Conservation (phyloP, 345 rosid genomes). For the Psidium friedrichsthalianum region DNA sequence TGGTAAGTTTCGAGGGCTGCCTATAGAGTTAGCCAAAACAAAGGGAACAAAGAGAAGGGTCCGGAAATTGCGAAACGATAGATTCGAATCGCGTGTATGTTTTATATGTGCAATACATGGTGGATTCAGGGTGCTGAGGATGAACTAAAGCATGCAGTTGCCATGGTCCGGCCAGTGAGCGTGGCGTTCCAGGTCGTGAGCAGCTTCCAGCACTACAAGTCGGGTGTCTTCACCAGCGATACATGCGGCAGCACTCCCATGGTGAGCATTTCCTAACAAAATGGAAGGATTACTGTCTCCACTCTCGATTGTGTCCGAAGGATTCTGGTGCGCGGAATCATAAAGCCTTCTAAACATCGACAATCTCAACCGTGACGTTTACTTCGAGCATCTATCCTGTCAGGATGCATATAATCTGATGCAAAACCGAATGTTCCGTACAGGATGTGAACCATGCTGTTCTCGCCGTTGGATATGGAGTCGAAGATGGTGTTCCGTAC, state of each 20-base stretch:
- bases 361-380: background rate
- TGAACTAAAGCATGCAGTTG: conserved; percentile 89
- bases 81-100: background rate
- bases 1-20: conserved; percentile 26
- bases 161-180: conserved; percentile 72
- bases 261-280: background rate
- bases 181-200: conserved; percentile 67
- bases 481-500: conserved; percentile 64
- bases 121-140: conserved; percentile 75
- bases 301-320: background rate
- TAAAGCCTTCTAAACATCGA: background rate
- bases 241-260: conserved; percentile 54
- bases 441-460: conserved; percentile 99
- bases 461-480: conserved; percentile 88
- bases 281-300: background rate
- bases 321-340: background rate
- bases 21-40: background rate
- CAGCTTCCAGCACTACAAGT: conserved; percentile 55
- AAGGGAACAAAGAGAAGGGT: background rate
- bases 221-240: conserved; percentile 64
- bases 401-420: background rate
- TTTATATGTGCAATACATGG: background rate
- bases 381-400: background rate
- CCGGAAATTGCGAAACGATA: background rate
- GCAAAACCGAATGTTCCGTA: background rate